A percentile compares a stretch with the other conserved stretches of the same genome.
Conservation (phyloP, 1,284 basidiomycete species). For the Flammula alnicola region DNA sequence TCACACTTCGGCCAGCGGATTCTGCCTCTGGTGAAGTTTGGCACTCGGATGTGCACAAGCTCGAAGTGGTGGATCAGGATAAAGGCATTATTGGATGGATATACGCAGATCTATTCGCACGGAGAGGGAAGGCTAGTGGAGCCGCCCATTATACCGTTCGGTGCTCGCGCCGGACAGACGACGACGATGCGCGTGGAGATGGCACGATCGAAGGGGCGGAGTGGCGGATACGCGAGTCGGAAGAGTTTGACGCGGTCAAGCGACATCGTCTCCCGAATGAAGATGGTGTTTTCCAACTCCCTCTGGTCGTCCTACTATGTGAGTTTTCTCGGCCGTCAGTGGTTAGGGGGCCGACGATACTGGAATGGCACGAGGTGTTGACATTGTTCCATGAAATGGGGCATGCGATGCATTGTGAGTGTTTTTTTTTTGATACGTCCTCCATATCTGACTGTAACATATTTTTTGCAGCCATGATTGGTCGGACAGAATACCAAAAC, state of each 20-base stretch:
- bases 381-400: slow-evolving; percentile 99
- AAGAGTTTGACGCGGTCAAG: slow-evolving; percentile 64
- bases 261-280: slow-evolving; percentile 61
- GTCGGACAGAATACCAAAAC: slow-evolving; percentile 96
- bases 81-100: slow-evolving; percentile 91
- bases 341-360: slow-evolving; percentile 68
- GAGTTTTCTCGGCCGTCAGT: slow-evolving; percentile 79
- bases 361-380: slow-evolving; percentile 94
- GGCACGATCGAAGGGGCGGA: slow-evolving; percentile 48
- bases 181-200: slow-evolving; percentile 84
- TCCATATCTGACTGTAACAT: slow-evolving; percentile 4
- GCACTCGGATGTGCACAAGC: slow-evolving; percentile 87
- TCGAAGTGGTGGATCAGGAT: slow-evolving; percentile 91
- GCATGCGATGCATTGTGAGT: slow-evolving; percentile 97
- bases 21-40: slow-evolving; percentile 83
- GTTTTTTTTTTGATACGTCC: slow-evolving; percentile 16
- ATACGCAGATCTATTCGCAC: slow-evolving; percentile 90
- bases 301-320: slow-evolving; percentile 90
- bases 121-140: slow-evolving; percentile 86
- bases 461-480: slow-evolving; percentile 85
- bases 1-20: slow-evolving; percentile 76
- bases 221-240: slow-evolving; percentile 46
- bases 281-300: slow-evolving; percentile 83
- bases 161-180: slow-evolving; percentile 90
- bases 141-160: slow-evolving; percentile 98